Evolutionary conservation across 805 yeast species (phyloP).

Genomic region (Metschnikowia dekortorum): DNA sequence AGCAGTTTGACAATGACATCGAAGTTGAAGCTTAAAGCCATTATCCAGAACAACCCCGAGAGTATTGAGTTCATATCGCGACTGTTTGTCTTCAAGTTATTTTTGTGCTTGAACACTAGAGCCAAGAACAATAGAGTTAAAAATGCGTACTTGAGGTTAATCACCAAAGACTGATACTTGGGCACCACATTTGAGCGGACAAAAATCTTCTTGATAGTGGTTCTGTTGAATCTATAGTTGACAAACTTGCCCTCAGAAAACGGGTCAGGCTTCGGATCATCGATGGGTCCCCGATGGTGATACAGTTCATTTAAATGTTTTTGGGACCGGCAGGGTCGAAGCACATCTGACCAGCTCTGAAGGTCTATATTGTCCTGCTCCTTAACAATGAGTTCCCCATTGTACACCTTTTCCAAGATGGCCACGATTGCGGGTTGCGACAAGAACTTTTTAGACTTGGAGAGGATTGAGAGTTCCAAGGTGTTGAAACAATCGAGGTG

Average conservation of each 20-base stretch:
- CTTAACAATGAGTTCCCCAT: constrained; percentile 44
- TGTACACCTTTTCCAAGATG: constrained; percentile 46
- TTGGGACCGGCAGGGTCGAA: not conserved
- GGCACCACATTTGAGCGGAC: constrained; percentile 35
- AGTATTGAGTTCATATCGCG: constrained; percentile 7
- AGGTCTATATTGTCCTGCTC: constrained; percentile 24
- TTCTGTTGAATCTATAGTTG: constrained; percentile 29
- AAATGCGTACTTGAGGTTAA: constrained; percentile 31
- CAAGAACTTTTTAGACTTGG: constrained; percentile 49
- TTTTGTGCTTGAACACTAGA: constrained; percentile 24
- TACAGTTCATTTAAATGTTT: not conserved
- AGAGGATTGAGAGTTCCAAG: constrained; percentile 47
- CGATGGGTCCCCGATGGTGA: not conserved
- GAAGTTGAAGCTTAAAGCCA: constrained; percentile 44
- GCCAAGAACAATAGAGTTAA: constrained; percentile 28
- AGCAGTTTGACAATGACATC: constrained; percentile 43
- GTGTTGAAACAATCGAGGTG: constrained; percentile 36
- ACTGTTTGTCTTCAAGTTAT: not conserved
- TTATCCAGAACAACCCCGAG: constrained; percentile 40
- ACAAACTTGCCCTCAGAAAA: constrained; percentile 18
- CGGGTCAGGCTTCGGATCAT: constrained; percentile 2
- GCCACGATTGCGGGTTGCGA: constrained; percentile 49
- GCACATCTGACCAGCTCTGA: constrained; percentile 2
- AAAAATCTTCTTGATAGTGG: constrained; percentile 28
- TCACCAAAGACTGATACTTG: constrained; percentile 38